These are phyloP conservation scores for Vitis labrusca DNA, from an alignment of 164 flowering plant species.

Conservation along the genomic window DNA sequence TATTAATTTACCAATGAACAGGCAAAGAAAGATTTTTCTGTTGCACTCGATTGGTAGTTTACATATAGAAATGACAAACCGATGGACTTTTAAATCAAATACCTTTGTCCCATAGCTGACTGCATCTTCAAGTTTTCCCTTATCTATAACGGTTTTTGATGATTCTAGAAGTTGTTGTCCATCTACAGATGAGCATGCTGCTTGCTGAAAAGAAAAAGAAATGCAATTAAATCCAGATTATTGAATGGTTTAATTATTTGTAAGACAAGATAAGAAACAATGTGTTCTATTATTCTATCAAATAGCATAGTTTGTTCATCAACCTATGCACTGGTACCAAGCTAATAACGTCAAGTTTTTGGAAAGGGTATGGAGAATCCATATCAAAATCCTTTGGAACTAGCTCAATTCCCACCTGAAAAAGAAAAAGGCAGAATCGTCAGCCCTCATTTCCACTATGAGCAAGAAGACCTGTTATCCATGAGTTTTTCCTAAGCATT, in stretches of 20 bases:
- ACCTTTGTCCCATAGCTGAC: conserved; percentile 97
- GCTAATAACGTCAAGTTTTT: conserved; percentile 71
- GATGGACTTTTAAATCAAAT: conserved; percentile 3
- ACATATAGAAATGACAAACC: background rate
- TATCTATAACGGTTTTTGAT: conserved; percentile 90
- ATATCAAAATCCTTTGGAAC: conserved; percentile 94
- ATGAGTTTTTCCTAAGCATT: background rate
- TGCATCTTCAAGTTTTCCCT: conserved; percentile 99
- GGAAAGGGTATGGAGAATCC: conserved; percentile 84
- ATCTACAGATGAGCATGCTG: conserved; percentile 98
- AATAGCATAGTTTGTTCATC: conserved; percentile 10
- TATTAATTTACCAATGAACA: background rate
- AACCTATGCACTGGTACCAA: conserved; percentile 80
- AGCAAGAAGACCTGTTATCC: background rate
- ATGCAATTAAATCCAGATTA: background rate
- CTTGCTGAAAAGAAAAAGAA: conserved; percentile 67
- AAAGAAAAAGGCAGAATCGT: background rate
- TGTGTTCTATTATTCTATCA: conserved; percentile 5
- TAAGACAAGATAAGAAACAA: background rate
- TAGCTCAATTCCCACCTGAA: conserved; percentile 66
- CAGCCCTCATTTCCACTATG: background rate
- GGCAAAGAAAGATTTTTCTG: background rate
- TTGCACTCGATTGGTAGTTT: background rate
- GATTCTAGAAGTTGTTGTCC: conserved; percentile 95
- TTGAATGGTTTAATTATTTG: background rate